Conservation (phyloP, 768 basidiomycete species). For the Cyathus striatus region DNA sequence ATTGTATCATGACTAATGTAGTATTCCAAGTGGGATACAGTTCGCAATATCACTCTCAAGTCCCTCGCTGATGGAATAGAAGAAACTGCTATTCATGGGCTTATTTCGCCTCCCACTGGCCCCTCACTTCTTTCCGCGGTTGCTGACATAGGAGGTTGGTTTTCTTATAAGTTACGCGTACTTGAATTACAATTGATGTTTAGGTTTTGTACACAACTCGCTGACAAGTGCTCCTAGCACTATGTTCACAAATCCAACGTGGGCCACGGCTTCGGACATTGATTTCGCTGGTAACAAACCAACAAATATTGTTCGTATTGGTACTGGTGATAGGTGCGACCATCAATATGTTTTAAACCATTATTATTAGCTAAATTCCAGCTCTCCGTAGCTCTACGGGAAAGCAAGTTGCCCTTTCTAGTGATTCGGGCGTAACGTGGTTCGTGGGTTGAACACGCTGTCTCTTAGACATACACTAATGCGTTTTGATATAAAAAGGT, state of each 20-base stretch:
- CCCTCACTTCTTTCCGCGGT: constrained; percentile 52
- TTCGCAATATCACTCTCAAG: constrained; percentile 53
- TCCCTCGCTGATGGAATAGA: constrained; percentile 63
- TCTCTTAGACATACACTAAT: too few relatives aligned
- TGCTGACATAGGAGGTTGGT: constrained; percentile 46
- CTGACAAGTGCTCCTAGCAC: constrained; percentile 34
- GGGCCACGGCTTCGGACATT: constrained; percentile 41
- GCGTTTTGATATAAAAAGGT: too few relatives aligned
- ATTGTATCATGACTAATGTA: too few relatives aligned
- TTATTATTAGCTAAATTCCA: not conserved
- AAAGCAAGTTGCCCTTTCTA: constrained; percentile 55
- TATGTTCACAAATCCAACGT: constrained; percentile 39
- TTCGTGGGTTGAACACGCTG: too few relatives aligned
- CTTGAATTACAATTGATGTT: not conserved
- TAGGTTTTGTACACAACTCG: constrained; percentile 44
- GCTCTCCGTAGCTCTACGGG: constrained; percentile 26
- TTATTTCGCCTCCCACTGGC: constrained; percentile 61
- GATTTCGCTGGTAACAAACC: constrained; percentile 52
- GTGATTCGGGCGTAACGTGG: constrained; percentile 51
- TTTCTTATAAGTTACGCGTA: not conserved
- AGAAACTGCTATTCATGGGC: constrained; percentile 50
- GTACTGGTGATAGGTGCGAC: constrained; percentile 41
- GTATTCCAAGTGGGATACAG: constrained; percentile 47
- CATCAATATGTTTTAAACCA: not conserved
- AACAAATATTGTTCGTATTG: constrained; percentile 45